A percentile compares a stretch with the other conserved stretches of the same genome.
Conservation (phyloP, 2,329 filamentous ascomycete genomes). For the Pleoardoris graminearum region DNA sequence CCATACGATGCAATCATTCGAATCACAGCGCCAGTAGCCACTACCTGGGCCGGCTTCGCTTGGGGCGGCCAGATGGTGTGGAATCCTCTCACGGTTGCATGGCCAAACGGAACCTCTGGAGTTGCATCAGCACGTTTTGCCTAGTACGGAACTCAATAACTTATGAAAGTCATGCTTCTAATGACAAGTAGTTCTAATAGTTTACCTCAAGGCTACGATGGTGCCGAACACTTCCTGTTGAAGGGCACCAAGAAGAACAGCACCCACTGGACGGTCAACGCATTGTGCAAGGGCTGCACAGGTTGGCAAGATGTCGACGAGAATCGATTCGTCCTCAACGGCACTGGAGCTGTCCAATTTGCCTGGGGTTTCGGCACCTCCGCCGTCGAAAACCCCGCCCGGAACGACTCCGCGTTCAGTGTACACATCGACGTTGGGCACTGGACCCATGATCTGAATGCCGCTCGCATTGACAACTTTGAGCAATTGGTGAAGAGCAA, state of each 20-base stretch:
- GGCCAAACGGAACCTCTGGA: slow-evolving; percentile 33
- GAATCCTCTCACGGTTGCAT: slow-evolving; percentile 39
- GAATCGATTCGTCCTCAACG: slow-evolving; percentile 28
- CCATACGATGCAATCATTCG: slow-evolving; percentile 39
- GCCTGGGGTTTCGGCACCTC: slow-evolving; percentile 38
- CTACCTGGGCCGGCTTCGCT: slow-evolving; percentile 35
- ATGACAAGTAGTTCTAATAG: slow-evolving; percentile 28
- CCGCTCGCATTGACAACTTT: slow-evolving; percentile 37
- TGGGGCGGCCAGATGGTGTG: slow-evolving; percentile 42
- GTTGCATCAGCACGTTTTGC: slow-evolving; percentile 37
- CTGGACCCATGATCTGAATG: slow-evolving; percentile 38
- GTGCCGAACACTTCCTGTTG: slow-evolving; percentile 31
- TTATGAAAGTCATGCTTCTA: slow-evolving; percentile 14
- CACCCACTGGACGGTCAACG: slow-evolving; percentile 40
- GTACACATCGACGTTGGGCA: slow-evolving; percentile 36
- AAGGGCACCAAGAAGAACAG: slow-evolving; percentile 36
- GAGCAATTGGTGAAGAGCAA: slow-evolving; percentile 35
- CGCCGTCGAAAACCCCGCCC: slow-evolving; percentile 32
- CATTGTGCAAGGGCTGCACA: slow-evolving; percentile 37
- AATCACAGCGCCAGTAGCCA: slow-evolving; percentile 31
- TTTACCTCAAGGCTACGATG: slow-evolving; percentile 33
- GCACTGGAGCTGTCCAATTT: slow-evolving; percentile 33
- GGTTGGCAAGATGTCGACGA: slow-evolving; percentile 36
- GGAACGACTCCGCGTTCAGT: slow-evolving; percentile 39
- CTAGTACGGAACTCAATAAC: slow-evolving; percentile 24